Percentiles rank a stretch among this genome's conserved stretches.
phyloP scores from a whole-genome alignment of 768 basidiomycete species.

The Suillus brevipes region DNA sequence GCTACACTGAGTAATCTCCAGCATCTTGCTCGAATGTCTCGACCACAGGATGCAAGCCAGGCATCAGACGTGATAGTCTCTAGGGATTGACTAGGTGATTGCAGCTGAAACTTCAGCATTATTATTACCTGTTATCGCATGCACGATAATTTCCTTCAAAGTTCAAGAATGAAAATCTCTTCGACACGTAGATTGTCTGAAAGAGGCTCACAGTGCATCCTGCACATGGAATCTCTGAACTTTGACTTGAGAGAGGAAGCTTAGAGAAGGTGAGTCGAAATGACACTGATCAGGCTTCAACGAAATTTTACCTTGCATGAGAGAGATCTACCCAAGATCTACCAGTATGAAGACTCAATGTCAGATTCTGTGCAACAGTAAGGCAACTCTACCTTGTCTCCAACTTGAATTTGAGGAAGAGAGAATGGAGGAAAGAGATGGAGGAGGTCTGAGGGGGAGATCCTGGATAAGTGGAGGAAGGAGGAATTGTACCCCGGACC shows the following conservation, averaged over 20 bases:
- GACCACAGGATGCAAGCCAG: slow-evolving; percentile 15
- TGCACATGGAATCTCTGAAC: background rate
- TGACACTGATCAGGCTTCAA: background rate
- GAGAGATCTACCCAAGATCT: no score
- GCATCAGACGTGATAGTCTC: slow-evolving; percentile 17
- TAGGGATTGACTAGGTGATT: background rate
- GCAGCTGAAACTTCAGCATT: background rate
- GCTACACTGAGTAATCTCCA: slow-evolving; percentile 1
- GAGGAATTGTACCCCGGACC: no score
- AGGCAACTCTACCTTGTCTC: background rate
- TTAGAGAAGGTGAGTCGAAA: background rate
- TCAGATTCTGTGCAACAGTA: slow-evolving; percentile 16
- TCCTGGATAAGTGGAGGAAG: no score
- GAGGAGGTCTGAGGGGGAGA: no score
- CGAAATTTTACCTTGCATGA: background rate
- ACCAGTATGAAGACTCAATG: slow-evolving; percentile 27
- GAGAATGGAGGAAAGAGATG: no score
- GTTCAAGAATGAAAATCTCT: background rate
- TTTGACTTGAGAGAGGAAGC: background rate
- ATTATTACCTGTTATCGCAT: slow-evolving; percentile 1
- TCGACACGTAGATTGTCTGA: background rate
- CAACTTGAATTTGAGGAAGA: no score
- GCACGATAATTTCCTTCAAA: slow-evolving; percentile 5
- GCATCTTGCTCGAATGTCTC: slow-evolving; percentile 8
- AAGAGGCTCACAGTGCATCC: slow-evolving; percentile 13